Evolutionary conservation across 2,329 filamentous ascomycete species (phyloP).

Genomic region (Pseudogymnoascus sp.): DNA sequence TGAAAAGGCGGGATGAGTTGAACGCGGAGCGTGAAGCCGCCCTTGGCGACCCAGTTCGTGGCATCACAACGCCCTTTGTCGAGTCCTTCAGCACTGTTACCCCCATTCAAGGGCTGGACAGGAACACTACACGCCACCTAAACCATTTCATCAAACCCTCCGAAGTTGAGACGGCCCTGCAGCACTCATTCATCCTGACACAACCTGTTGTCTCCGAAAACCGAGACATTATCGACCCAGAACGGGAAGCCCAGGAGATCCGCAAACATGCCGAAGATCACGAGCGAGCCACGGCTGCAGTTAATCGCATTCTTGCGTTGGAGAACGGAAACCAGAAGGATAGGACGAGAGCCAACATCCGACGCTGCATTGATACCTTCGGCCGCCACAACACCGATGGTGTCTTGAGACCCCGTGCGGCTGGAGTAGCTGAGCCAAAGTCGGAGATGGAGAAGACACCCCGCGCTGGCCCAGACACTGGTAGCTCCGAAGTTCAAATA

Average conservation of each 20-base stretch:
- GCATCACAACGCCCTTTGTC: slow-evolving; percentile 72
- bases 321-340: slow-evolving; percentile 72
- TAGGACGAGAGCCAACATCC: slow-evolving; percentile 71
- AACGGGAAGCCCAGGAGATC: slow-evolving; percentile 28
- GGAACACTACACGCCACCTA: slow-evolving; percentile 42
- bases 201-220: slow-evolving; percentile 40
- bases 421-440: slow-evolving; percentile 13
- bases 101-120: slow-evolving; percentile 35
- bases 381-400: slow-evolving; percentile 84
- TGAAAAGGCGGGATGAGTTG: slow-evolving; percentile 65
- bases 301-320: slow-evolving; percentile 71
- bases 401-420: slow-evolving; percentile 43
- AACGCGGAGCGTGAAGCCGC: slow-evolving; percentile 53
- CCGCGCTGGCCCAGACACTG: slow-evolving; percentile 84
- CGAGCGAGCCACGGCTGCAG: slow-evolving; percentile 61
- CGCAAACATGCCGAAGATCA: slow-evolving; percentile 48
- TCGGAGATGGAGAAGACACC: slow-evolving; percentile 38
- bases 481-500: slow-evolving; percentile 94
- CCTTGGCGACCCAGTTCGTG: slow-evolving; percentile 72
- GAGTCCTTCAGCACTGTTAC: slow-evolving; percentile 61
- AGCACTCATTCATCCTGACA: slow-evolving; percentile 60
- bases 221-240: slow-evolving; percentile 35
- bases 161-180: slow-evolving; percentile 59
- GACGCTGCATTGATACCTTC: slow-evolving; percentile 77
- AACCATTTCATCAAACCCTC: slow-evolving; percentile 67